Evolutionary conservation across 2,329 filamentous ascomycete genomes (phyloP).

Genomic region (Raffaelea arxii): DNA sequence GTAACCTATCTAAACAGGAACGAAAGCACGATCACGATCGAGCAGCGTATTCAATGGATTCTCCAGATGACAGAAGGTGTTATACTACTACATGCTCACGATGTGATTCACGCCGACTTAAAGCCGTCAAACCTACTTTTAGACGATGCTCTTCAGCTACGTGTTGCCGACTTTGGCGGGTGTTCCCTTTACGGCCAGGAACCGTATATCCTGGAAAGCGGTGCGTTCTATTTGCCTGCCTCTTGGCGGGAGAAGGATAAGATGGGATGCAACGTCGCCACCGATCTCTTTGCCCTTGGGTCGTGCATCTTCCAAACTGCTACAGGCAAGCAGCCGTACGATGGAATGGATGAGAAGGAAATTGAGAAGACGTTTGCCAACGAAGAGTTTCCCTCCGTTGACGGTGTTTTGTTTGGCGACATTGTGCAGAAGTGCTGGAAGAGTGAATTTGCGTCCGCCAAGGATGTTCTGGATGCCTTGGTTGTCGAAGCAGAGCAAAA

Average conservation of each 20-base stretch:
- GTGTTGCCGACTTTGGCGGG: conserved; percentile 2
- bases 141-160: neutral
- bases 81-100: neutral
- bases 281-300: conserved; percentile 1
- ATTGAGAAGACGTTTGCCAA: conserved; percentile 1
- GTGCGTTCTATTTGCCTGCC: conserved; percentile 1
- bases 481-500: too few species aligned
- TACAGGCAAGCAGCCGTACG: conserved; percentile 1
- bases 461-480: neutral
- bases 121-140: conserved; percentile 2
- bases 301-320: conserved; percentile 2
- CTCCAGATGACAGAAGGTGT: neutral
- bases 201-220: conserved; percentile 1
- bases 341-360: neutral
- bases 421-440: neutral
- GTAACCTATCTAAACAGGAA: neutral
- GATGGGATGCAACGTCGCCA: neutral
- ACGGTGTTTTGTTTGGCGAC: neutral
- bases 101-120: conserved; percentile 1
- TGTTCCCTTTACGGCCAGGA: conserved; percentile 1
- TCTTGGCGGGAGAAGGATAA: conserved; percentile 1
- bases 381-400: conserved; percentile 1
- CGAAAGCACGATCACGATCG: neutral
- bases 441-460: conserved; percentile 2
- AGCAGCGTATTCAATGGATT: conserved; percentile 1